Percentiles rank a stretch among this genome's conserved stretches.
Conservation (phyloP, 179 eudicot species). For the Silene coronaria region DNA sequence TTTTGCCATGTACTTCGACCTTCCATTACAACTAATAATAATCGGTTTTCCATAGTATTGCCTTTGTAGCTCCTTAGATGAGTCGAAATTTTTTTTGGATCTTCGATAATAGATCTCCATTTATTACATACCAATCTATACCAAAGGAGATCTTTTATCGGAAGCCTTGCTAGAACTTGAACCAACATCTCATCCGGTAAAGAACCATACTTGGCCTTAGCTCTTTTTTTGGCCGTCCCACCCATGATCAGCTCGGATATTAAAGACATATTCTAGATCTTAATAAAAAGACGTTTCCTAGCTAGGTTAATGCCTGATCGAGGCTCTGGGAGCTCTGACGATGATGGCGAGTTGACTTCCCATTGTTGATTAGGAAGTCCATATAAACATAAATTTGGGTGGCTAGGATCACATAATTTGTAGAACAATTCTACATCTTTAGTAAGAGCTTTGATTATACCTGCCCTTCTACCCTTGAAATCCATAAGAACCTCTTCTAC, state of each 20-base stretch:
- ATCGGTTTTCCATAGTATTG: constrained; percentile 3
- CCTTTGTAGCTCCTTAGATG: constrained; percentile 18
- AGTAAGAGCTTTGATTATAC: constrained; percentile 23
- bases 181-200: constrained; percentile 18
- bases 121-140: constrained; percentile 14
- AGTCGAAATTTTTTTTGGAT: background rate
- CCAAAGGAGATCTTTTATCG: constrained; percentile 13
- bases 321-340: constrained; percentile 25
- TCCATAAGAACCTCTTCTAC: constrained; percentile 20
- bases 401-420: constrained; percentile 18
- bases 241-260: background rate
- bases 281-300: constrained; percentile 19
- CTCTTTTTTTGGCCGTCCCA: constrained; percentile 12
- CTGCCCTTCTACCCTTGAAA: constrained; percentile 23
- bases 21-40: constrained; percentile 15
- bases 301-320: constrained; percentile 19
- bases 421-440: constrained; percentile 16
- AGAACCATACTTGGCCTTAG: background rate
- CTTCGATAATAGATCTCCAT: constrained; percentile 18
- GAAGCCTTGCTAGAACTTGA: constrained; percentile 14
- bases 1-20: background rate
- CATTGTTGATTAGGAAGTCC: constrained; percentile 18
- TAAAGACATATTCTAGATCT: constrained; percentile 1
- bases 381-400: constrained; percentile 16
- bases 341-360: constrained; percentile 15